Evolutionary conservation across 176 grass and related monocot genomes (phyloP).

Genomic region (Aegilops speltoides): DNA sequence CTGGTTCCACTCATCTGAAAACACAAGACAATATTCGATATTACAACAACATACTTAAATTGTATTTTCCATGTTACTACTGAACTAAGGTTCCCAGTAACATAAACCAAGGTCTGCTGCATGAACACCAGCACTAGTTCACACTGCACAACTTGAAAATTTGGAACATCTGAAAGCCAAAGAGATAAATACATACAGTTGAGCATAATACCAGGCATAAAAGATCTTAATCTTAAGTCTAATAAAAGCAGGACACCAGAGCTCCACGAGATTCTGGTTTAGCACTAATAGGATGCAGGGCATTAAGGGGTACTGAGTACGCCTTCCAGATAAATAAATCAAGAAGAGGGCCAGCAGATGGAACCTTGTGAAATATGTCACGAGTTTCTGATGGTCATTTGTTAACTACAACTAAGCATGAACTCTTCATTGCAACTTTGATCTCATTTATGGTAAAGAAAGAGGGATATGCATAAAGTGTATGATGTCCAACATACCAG

Average conservation of each 20-base stretch:
- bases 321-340: background rate
- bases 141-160: slow-evolving; percentile 12
- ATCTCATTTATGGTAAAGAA: slow-evolving; percentile 7
- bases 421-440: background rate
- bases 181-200: background rate
- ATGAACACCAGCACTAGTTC: background rate
- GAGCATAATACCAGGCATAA: background rate
- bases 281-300: background rate
- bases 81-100: background rate
- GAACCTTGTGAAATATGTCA: background rate
- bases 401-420: background rate
- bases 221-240: background rate
- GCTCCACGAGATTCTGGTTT: no score
- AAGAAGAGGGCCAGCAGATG: background rate
- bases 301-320: background rate
- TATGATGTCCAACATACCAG: slow-evolving; percentile 32
- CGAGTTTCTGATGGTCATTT: background rate
- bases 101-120: slow-evolving; percentile 4
- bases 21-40: no score
- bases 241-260: background rate
- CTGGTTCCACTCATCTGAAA: slow-evolving; percentile 31
- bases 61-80: background rate
- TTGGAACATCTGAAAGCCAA: background rate
- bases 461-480: background rate
- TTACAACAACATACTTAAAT: background rate